Evolutionary conservation across 176 grass and related monocot genomes (phyloP).

Genomic region (Oryza brachyantha): DNA sequence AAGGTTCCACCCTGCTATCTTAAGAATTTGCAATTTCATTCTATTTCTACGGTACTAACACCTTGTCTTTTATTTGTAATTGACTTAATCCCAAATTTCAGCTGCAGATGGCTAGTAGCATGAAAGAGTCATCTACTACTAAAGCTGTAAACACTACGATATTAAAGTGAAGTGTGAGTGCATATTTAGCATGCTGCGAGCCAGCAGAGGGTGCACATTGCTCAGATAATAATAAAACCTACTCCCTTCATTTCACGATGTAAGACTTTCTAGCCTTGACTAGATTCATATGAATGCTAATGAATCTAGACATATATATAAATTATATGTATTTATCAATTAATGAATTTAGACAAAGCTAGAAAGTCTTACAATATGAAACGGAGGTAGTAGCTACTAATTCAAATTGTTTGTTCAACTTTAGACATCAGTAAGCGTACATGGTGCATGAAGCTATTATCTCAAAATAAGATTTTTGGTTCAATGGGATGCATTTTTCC

Average conservation of each 20-base stretch:
- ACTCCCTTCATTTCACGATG: too few relatives aligned
- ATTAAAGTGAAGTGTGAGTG: neutral
- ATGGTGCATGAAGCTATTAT: conserved; percentile 88
- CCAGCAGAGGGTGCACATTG: conserved; percentile 3
- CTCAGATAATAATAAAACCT: conserved; percentile 18
- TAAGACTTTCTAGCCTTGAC: too few relatives aligned
- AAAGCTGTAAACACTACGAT: conserved; percentile 10
- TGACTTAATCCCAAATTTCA: conserved; percentile 12
- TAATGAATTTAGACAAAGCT: too few relatives aligned
- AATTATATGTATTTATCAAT: too few relatives aligned
- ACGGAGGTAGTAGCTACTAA: conserved; percentile 3
- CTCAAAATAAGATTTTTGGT: conserved; percentile 70
- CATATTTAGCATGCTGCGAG: conserved; percentile 2
- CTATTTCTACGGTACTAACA: neutral
- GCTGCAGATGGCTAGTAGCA: neutral
- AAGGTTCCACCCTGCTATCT: conserved; percentile 5
- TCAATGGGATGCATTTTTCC: conserved; percentile 65
- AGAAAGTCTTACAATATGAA: too few relatives aligned
- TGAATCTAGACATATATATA: too few relatives aligned
- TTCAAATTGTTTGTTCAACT: conserved; percentile 11
- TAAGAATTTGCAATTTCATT: neutral
- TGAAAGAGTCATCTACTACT: neutral
- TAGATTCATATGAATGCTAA: too few relatives aligned
- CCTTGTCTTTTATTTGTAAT: conserved; percentile 4
- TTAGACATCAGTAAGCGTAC: conserved; percentile 52